Evolutionary conservation across 164 flowering plant species (phyloP).

Genomic region (Liriodendron chinense): DNA sequence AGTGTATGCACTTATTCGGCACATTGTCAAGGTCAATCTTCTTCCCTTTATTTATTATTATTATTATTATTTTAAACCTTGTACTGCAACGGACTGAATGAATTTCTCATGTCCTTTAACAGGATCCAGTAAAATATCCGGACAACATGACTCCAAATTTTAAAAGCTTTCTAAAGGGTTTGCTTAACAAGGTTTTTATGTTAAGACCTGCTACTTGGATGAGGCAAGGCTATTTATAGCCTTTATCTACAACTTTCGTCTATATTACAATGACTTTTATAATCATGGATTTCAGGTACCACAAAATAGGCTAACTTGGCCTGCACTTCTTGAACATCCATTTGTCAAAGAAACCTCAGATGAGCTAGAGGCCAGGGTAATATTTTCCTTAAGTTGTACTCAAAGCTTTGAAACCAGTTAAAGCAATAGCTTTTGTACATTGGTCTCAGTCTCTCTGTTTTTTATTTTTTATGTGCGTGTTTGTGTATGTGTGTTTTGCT

Average conservation of each 20-base stretch:
- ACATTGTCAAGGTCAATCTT: conserved; percentile 77
- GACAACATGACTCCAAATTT: conserved; percentile 81
- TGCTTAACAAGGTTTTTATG: conserved; percentile 82
- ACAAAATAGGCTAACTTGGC: conserved; percentile 88
- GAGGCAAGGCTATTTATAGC: background rate
- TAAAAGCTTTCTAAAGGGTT: conserved; percentile 80
- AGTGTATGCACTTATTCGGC: conserved; percentile 88
- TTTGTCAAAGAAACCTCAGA: conserved; percentile 72
- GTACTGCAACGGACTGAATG: background rate
- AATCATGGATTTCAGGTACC: conserved; percentile 56
- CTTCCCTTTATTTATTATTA: background rate
- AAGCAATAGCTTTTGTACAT: background rate
- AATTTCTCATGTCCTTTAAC: conserved; percentile 13
- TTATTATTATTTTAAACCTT: background rate
- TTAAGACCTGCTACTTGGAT: background rate
- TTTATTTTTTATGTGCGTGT: background rate
- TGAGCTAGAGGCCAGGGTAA: conserved; percentile 65
- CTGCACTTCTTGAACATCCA: conserved; percentile 92
- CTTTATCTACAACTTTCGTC: background rate
- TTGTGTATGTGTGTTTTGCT: background rate
- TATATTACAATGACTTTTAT: conserved; percentile 2
- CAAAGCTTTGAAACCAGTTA: background rate
- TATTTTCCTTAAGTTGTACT: background rate
- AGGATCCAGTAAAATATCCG: conserved; percentile 99
- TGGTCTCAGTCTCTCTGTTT: background rate